Evolutionary conservation across 306 rosid species (phyloP), one percentile per base, ranked within the genome.

Genomic region (Malus asiatica): DNA sequence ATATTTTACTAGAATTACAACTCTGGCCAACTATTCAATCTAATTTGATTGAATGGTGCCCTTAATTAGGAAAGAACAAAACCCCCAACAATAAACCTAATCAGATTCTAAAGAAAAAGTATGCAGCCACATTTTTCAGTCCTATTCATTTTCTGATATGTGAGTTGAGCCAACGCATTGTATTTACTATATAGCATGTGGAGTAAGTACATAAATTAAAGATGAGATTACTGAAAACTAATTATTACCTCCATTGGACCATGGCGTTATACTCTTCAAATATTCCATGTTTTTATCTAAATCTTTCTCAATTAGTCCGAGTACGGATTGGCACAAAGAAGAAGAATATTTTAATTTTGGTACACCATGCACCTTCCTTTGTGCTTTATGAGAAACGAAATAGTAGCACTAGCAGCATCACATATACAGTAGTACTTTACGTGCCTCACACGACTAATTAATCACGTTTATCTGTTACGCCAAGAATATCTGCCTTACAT

Each of bases 401-500:
- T 6, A 13, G 6, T 53, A 45, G 30, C 88, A 71, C 45, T 77
- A 68, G 83, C 66, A 74, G 80, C 77, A 83, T 81, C 79, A 78
- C 71, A 80, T 74, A 38, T 7, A 38, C 42, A 59, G 32, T 66
- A 32, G 11, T 44, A 68, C 68, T 73, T 87, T 82, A 80, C 93
- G 90, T 87, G 91, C 85, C 80, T 87, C 90, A 70, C 91, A 89
- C 90, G 82, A 69, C 80, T 83, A 75, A 80, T 15, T 83, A 75
- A 82, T 15, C 57, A 73, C 44, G 11, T 84, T 71, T 40, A 44
- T 85, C 83, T 82, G 77, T 85, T 78, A 87, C 89, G 88, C 84
- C 76, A 89, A 85, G 58, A 25, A 44, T 68, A 23, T 25, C 59
- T 44, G n/a, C 55, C 73, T 68, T 68, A 38, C 73, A 15, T 67